Evolutionary conservation across 1,284 basidiomycete species (phyloP), one percentile per base, ranked within the genome.

Genomic region (Irpex sp.): DNA sequence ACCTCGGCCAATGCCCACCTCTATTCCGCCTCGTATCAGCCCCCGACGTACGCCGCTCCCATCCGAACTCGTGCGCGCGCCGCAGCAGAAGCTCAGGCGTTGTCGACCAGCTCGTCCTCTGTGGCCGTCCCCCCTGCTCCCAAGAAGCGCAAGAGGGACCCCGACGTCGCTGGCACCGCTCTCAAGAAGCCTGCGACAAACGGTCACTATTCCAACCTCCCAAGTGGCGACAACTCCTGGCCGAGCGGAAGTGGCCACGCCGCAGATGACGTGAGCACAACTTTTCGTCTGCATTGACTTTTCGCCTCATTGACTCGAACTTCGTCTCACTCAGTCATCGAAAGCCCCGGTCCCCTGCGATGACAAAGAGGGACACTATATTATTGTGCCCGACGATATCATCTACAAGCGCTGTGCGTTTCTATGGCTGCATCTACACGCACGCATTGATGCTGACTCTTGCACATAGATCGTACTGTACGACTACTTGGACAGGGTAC

Each of bases 401-500:
- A 93, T 97, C 68, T 84, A 88, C 74, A 83, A 83, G 68, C 88
- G 92, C 74, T 96, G 94, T 94, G 77, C 80, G 36, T 54, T 51
- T 59, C 44, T 64, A 21, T 36, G 63, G n/a, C 63, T 63, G 49
- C 60, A 63, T 61, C 56, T 44, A 26, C 63, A 40, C 21, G 34
- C 54, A 58, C 49, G 17, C 26, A 26, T 44, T 58, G 66, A 34
- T 34, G 74, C 76, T 55, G 75, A 66, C 58, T 19, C 64, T 49
- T 34, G 61, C 57, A 65, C 47, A 61, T 47, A 96, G 94, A 96
- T 84, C 92, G 92, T 65, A 98, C 97, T 62, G 86, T 96, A 60
- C 85, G 89, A 61, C 81, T 97, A 48, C 82, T 99, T 2, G 97
- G 97, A 15, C 97, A 99, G 79, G 97, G 97, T 5, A 99, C 97